Evolutionary conservation across 2,329 filamentous ascomycete genomes (phyloP).

Genomic region (Phialophora macrospora): DNA sequence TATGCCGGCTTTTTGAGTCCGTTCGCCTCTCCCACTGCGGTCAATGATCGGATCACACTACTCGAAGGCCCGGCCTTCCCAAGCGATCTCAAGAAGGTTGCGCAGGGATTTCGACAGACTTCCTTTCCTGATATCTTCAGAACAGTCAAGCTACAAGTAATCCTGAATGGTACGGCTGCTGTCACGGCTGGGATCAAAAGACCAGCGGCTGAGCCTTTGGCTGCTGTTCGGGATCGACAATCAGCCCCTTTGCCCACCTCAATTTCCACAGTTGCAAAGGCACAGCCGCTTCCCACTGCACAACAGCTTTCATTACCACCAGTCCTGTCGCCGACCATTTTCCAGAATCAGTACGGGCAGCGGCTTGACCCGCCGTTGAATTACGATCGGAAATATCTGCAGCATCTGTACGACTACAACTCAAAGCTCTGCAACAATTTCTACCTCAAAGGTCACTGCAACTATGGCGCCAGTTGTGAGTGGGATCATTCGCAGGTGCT

Average conservation of each 20-base stretch:
- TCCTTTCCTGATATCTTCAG: constrained; percentile 61
- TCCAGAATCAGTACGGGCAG: constrained; percentile 55
- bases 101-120: constrained; percentile 39
- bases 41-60: constrained; percentile 45
- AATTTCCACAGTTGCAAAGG: constrained; percentile 30
- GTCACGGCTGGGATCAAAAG: constrained; percentile 30
- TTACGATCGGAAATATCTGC: constrained; percentile 57
- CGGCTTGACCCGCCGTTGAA: constrained; percentile 58
- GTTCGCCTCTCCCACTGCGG: constrained; percentile 39
- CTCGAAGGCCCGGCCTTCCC: constrained; percentile 50
- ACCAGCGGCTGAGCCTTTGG: constrained; percentile 27
- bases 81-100: constrained; percentile 43
- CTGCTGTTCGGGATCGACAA: constrained; percentile 19
- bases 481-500: constrained; percentile 34
- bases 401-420: constrained; percentile 54
- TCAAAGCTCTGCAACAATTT: constrained; percentile 67
- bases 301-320: constrained; percentile 39
- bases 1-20: constrained; percentile 50
- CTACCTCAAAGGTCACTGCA: constrained; percentile 62
- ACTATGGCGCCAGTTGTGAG: constrained; percentile 39
- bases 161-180: constrained; percentile 23
- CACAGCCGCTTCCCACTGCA: constrained; percentile 3
- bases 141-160: constrained; percentile 53
- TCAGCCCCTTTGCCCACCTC: constrained; percentile 20
- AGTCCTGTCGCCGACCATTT: constrained; percentile 43